Evolutionary conservation across 2,329 filamentous ascomycete species (phyloP).

Genomic region (Chlorencoelia australis): DNA sequence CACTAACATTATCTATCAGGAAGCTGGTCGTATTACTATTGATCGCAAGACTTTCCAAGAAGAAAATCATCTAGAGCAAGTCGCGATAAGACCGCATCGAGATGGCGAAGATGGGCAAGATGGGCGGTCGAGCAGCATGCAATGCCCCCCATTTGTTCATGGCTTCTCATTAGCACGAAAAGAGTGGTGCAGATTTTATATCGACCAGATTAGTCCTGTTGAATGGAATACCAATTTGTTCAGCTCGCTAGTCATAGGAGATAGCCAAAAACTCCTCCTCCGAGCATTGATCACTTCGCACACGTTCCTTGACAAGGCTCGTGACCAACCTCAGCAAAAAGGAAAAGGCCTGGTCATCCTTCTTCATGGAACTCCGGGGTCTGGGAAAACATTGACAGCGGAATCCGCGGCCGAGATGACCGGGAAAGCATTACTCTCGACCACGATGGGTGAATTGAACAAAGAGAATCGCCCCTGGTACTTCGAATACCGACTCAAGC

Average conservation of each 20-base stretch:
- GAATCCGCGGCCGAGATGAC: slow-evolving; percentile 13
- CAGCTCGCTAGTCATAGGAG: slow-evolving; percentile 7
- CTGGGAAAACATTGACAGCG: slow-evolving; percentile 28
- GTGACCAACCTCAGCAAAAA: slow-evolving; percentile 9
- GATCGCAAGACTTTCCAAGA: slow-evolving; percentile 14
- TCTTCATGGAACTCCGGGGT: slow-evolving; percentile 11
- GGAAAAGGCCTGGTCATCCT: slow-evolving; percentile 12
- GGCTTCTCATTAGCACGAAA: slow-evolving; percentile 13
- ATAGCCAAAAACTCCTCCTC: slow-evolving; percentile 9
- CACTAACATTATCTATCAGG: background rate
- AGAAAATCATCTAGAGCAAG: slow-evolving; percentile 3
- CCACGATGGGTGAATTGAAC: slow-evolving; percentile 11
- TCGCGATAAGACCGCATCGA: background rate
- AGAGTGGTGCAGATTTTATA: slow-evolving; percentile 13
- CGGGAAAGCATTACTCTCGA: slow-evolving; percentile 9
- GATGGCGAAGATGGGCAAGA: background rate
- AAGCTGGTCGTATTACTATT: slow-evolving; percentile 8
- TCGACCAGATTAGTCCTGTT: slow-evolving; percentile 6
- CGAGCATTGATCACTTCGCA: slow-evolving; percentile 9
- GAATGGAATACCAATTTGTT: slow-evolving; percentile 7
- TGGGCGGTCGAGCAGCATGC: background rate
- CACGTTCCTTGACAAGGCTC: slow-evolving; percentile 9
- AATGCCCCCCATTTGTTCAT: slow-evolving; percentile 11
- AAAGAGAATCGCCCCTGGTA: slow-evolving; percentile 10
- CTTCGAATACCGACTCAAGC: slow-evolving; percentile 29